A percentile compares a stretch with the other conserved stretches of the same genome.
Evolutionary conservation across 2,329 filamentous ascomycete genomes (phyloP).

Genomic region (Cladosporium sphaerospermum): DNA sequence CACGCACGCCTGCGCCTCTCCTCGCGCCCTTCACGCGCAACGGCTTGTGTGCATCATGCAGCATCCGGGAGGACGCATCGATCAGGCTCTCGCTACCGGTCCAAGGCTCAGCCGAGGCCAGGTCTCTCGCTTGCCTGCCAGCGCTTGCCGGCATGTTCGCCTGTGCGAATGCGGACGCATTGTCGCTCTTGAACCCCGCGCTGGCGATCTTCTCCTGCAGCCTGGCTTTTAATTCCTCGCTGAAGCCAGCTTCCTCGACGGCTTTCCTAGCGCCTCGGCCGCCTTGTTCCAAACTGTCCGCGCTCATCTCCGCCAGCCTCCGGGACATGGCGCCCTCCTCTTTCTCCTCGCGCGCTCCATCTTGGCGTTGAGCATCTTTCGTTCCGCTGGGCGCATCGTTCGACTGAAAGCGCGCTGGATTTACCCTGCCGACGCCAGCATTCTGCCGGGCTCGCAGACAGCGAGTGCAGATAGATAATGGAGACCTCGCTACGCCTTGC

Average conservation of each 20-base stretch:
- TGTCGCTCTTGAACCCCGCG: constrained; percentile 48
- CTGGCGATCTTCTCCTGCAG: constrained; percentile 54
- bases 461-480: constrained; percentile 32
- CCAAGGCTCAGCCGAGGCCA: constrained; percentile 67
- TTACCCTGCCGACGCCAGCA: constrained; percentile 9
- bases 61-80: constrained; percentile 76
- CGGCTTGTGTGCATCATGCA: constrained; percentile 56
- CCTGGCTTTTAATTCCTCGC: constrained; percentile 52
- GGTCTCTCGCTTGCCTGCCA: constrained; percentile 60
- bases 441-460: constrained; percentile 31
- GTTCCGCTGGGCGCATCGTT: constrained; percentile 6
- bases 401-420: constrained; percentile 3
- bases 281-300: constrained; percentile 51
- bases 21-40: constrained; percentile 31
- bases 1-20: constrained; percentile 24
- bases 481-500: constrained; percentile 17
- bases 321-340: constrained; percentile 53
- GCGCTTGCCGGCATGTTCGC: constrained; percentile 53
- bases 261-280: constrained; percentile 50
- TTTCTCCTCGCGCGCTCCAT: constrained; percentile 16
- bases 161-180: constrained; percentile 50
- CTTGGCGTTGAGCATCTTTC: constrained; percentile 3
- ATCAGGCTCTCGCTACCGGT: constrained; percentile 66
- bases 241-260: constrained; percentile 57
- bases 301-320: constrained; percentile 54